A percentile compares a stretch with the other conserved stretches of the same genome.
Evolutionary conservation across 306 rosid genomes (phyloP).

Genomic region (Macrotyloma uniflorum): DNA sequence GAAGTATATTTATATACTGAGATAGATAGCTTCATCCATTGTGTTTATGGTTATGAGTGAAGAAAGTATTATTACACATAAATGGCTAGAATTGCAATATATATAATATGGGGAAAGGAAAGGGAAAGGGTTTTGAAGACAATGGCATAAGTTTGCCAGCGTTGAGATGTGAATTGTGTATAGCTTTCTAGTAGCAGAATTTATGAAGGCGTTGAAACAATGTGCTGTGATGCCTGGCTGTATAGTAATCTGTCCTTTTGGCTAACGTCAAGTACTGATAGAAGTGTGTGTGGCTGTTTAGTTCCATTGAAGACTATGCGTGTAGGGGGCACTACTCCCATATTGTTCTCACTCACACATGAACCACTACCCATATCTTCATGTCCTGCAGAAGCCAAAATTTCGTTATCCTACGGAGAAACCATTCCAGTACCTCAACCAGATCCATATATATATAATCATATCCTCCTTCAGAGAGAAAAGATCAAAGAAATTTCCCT

Average conservation of each 20-base stretch:
- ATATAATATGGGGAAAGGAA: neutral
- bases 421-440: neutral
- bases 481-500: neutral
- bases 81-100: neutral
- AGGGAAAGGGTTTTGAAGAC: constrained; percentile 25
- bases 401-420: neutral
- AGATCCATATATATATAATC: neutral
- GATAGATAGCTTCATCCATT: no score
- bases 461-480: neutral
- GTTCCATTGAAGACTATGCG: constrained; percentile 25
- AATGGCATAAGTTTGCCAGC: constrained; percentile 45
- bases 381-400: constrained; percentile 25
- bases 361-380: constrained; percentile 25
- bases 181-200: constrained; percentile 30
- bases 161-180: constrained; percentile 44
- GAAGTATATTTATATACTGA: no score
- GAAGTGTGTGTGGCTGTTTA: constrained; percentile 45
- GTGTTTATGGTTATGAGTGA: no score
- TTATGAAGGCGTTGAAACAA: constrained; percentile 47
- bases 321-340: constrained; percentile 45
- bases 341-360: constrained; percentile 22
- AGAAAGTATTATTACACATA: neutral
- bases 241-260: constrained; percentile 41
- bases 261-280: constrained; percentile 39
- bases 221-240: constrained; percentile 46